Evolutionary conservation across 768 basidiomycete species (phyloP).

Genomic region (Vararia minispora): DNA sequence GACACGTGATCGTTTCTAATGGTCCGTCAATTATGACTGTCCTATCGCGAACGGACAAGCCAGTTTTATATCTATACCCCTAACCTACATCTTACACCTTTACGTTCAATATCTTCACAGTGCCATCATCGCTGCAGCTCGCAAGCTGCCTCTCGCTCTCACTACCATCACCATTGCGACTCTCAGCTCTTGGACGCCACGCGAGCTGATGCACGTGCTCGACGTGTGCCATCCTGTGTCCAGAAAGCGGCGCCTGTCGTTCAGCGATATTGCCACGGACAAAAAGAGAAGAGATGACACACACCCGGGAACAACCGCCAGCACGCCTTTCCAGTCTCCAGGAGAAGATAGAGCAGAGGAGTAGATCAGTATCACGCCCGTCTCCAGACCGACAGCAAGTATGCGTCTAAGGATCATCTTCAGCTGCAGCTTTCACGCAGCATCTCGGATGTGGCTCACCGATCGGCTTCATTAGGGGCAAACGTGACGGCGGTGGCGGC

Average conservation of each 20-base stretch:
- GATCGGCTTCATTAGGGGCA: slow-evolving; percentile 26
- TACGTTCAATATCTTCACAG: slow-evolving; percentile 60
- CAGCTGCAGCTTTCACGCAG: neutral
- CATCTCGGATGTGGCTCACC: slow-evolving; percentile 23
- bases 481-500: slow-evolving; percentile 80
- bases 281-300: slow-evolving; percentile 13
- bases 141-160: slow-evolving; percentile 43
- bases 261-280: too few species aligned
- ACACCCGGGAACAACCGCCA: slow-evolving; percentile 42
- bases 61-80: too few species aligned
- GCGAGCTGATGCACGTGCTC: slow-evolving; percentile 69
- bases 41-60: too few species aligned
- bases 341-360: slow-evolving; percentile 22
- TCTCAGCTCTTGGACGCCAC: slow-evolving; percentile 54
- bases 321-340: slow-evolving; percentile 34
- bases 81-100: too few species aligned
- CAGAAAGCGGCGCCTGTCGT: too few species aligned
- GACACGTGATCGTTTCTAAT: too few species aligned
- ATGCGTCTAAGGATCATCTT: slow-evolving; percentile 27
- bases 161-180: too few species aligned
- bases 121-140: slow-evolving; percentile 89
- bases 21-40: too few species aligned
- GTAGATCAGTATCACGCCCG: slow-evolving; percentile 62
- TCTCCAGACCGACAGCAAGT: slow-evolving; percentile 80
- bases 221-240: slow-evolving; percentile 55